Percentiles rank a stretch among this genome's conserved stretches.
phyloP scores from a whole-genome alignment of 306 rosid genomes.

The Prunus kanzakura region DNA sequence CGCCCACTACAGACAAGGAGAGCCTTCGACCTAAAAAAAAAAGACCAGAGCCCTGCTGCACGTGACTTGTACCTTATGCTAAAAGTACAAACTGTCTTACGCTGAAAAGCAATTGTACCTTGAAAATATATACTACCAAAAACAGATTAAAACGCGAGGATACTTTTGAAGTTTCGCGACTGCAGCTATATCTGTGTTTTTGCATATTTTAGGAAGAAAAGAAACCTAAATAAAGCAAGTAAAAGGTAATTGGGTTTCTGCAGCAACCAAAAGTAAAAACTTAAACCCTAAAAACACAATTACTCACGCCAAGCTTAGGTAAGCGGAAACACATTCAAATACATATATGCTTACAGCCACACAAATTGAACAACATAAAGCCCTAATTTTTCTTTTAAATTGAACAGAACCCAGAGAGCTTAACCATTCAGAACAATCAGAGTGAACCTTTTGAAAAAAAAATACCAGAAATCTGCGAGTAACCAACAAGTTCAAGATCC shows the following conservation, averaged over 20 bases:
- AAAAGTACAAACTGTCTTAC: background rate
- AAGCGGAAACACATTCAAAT: background rate
- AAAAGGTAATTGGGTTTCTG: background rate
- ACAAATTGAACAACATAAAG: background rate
- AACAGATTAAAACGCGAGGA: background rate
- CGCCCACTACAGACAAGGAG: background rate
- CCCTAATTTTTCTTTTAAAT: background rate
- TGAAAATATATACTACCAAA: background rate
- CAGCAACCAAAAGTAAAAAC: background rate
- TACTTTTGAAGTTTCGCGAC: background rate
- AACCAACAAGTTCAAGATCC: background rate
- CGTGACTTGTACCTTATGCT: background rate
- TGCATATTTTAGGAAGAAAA: too few species aligned
- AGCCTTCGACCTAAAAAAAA: too few species aligned
- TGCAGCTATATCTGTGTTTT: background rate
- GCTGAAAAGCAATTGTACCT: background rate
- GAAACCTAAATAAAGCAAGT: background rate
- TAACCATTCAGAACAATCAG: background rate
- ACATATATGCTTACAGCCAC: background rate
- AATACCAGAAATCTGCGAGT: background rate
- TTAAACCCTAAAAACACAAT: conserved; percentile 7
- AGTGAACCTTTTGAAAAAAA: background rate
- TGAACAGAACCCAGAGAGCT: background rate
- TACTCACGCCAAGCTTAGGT: background rate
- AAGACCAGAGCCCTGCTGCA: background rate